Evolutionary conservation across 2,329 filamentous ascomycete genomes (phyloP).

Genomic region (Calonectria henricotiae): DNA sequence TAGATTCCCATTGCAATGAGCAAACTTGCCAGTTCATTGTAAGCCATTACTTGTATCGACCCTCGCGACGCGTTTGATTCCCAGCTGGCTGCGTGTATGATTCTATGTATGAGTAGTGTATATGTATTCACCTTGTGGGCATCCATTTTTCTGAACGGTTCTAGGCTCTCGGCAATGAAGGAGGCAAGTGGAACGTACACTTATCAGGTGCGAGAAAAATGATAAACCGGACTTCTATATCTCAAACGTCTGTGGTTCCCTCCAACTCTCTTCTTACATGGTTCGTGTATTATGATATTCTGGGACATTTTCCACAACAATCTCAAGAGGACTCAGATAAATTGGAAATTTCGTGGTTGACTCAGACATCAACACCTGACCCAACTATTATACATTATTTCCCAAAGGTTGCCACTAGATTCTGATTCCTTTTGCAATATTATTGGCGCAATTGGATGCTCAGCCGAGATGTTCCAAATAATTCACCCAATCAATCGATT

Average conservation of each 20-base stretch:
- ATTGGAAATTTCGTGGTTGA: not conserved
- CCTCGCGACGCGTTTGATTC: not conserved
- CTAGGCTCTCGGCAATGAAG: conserved; percentile 31
- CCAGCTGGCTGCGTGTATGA: conserved; percentile 34
- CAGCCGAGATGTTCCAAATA: conserved; percentile 22
- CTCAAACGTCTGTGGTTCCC: not conserved
- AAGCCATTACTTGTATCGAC: too few relatives aligned
- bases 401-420: too few relatives aligned
- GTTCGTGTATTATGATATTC: conserved; percentile 34
- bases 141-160: not conserved
- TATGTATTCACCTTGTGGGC: not conserved
- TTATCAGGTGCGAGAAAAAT: conserved; percentile 27
- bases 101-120: conserved; percentile 34
- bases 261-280: conserved; percentile 27
- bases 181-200: conserved; percentile 29
- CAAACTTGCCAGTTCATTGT: conserved; percentile 6
- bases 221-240: not conserved
- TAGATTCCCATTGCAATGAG: conserved; percentile 25
- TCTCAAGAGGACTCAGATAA: not conserved
- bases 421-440: not conserved
- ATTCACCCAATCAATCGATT: conserved; percentile 24
- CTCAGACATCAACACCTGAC: not conserved
- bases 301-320: conserved; percentile 26
- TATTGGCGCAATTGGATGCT: conserved; percentile 22
- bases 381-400: conserved; percentile 5